Percentiles rank a stretch among this genome's conserved stretches.
phyloP scores from a whole-genome alignment of 2,329 filamentous ascomycete genomes.

The Aspergillus cejpii region DNA sequence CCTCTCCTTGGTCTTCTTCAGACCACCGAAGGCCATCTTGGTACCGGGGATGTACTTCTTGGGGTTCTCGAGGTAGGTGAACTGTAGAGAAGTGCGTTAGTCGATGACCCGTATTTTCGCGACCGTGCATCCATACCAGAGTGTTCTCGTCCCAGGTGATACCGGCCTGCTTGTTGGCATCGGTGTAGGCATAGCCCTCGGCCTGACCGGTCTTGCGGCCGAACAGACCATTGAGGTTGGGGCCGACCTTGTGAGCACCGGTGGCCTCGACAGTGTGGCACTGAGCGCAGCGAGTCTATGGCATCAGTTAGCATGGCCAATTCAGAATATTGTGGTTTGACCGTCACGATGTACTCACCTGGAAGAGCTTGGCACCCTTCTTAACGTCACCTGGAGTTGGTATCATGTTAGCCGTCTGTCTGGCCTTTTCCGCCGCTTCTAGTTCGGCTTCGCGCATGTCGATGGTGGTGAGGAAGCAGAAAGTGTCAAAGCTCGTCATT shows the following conservation, averaged over 20 bases:
- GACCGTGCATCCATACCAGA: constrained; percentile 54
- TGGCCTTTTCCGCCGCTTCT: constrained; percentile 14
- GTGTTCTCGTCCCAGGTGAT: constrained; percentile 80
- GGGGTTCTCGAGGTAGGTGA: constrained; percentile 99
- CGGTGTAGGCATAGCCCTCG: constrained; percentile 93
- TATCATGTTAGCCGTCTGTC: constrained; percentile 24
- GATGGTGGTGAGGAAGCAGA: constrained; percentile 19
- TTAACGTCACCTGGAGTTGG: constrained; percentile 67
- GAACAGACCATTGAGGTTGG: constrained; percentile 93
- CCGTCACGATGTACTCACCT: constrained; percentile 45
- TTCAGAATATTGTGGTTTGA: neutral
- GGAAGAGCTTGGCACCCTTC: constrained; percentile 99
- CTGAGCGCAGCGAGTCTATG: constrained; percentile 82
- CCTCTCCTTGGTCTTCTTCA: constrained; percentile 99
- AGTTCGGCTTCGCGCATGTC: constrained; percentile 22
- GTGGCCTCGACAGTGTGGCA: constrained; percentile 92
- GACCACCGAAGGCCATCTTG: constrained; percentile 99
- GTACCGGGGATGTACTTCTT: constrained; percentile 99
- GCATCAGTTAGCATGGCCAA: constrained; percentile 7
- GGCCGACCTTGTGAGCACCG: constrained; percentile 97
- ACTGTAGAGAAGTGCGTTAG: constrained; percentile 47
- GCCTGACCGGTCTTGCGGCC: constrained; percentile 90
- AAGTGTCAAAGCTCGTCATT: constrained; percentile 25
- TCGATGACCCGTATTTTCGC: neutral
- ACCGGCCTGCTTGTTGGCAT: constrained; percentile 98